phyloP scores from a whole-genome alignment of 2,329 filamentous ascomycete genomes.

The Trichoderma pleuroti region DNA sequence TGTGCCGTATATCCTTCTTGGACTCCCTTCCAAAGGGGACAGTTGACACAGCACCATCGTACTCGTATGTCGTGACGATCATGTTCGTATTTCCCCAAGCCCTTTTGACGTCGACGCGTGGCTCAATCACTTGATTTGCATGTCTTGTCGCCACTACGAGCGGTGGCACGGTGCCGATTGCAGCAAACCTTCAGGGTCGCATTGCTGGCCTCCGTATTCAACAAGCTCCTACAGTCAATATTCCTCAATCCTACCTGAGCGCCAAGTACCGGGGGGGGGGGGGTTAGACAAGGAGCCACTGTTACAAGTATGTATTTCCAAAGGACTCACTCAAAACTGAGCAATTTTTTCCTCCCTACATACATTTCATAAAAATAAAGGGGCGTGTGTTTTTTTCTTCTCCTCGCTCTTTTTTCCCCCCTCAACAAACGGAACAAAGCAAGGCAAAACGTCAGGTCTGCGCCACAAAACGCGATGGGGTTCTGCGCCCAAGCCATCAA shows the following conservation, averaged over 20 bases:
- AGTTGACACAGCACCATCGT: background rate
- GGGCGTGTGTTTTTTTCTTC: background rate
- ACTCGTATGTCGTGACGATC: slow-evolving; percentile 11
- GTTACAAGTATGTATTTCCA: background rate
- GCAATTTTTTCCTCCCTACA: background rate
- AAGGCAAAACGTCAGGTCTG: background rate
- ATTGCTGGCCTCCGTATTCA: background rate
- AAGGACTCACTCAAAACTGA: background rate
- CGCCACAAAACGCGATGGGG: slow-evolving; percentile 9
- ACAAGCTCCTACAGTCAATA: background rate
- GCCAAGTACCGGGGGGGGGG: background rate
- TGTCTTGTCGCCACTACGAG: background rate
- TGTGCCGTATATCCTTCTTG: slow-evolving; percentile 3
- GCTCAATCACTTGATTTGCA: slow-evolving; percentile 12
- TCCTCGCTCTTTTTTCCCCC: background rate
- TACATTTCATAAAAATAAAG: background rate
- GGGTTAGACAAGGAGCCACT: background rate
- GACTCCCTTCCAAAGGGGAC: background rate
- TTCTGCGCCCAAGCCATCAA: background rate
- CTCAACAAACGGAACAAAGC: background rate
- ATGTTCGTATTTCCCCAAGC: background rate
- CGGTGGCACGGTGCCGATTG: background rate
- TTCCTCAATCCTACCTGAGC: background rate
- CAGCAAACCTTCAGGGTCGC: background rate
- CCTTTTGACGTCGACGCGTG: slow-evolving; percentile 10